These are phyloP conservation scores for Stephanodiscus minutulus DNA, from an alignment of 108 stramenopile species.

Conservation along the genomic window DNA sequence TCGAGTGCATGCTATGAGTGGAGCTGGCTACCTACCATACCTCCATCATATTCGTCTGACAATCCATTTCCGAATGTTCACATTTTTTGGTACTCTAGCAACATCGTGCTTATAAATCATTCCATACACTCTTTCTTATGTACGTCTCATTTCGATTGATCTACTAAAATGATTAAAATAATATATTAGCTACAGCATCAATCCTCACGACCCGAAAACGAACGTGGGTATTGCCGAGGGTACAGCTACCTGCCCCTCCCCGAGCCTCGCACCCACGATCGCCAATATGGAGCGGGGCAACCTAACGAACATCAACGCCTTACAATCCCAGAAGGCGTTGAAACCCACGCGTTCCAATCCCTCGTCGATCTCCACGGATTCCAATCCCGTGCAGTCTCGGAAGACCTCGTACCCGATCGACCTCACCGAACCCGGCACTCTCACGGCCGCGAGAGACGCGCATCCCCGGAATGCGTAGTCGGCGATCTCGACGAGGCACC, in stretches of 20 bases:
- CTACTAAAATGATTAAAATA: too few relatives aligned
- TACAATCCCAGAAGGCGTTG: constrained; percentile 29
- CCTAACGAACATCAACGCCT: constrained; percentile 5
- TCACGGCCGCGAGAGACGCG: constrained; percentile 6
- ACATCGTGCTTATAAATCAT: too few relatives aligned
- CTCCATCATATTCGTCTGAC: too few relatives aligned
- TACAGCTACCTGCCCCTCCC: constrained; percentile 11
- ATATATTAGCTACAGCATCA: too few relatives aligned
- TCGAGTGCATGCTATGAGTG: too few relatives aligned
- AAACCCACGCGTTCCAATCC: constrained; percentile 21
- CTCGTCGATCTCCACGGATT: background rate
- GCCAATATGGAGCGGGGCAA: constrained; percentile 7
- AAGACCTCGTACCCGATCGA: constrained; percentile 22
- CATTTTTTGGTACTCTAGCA: too few relatives aligned
- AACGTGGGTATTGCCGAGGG: constrained; percentile 4
- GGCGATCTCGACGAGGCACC: constrained; percentile 1
- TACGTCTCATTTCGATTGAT: too few relatives aligned
- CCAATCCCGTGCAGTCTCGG: constrained; percentile 3
- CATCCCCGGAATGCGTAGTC: constrained; percentile 24
- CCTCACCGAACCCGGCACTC: constrained; percentile 3
- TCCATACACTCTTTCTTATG: too few relatives aligned
- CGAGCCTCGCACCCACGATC: constrained; percentile 16
- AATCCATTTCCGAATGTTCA: too few relatives aligned
- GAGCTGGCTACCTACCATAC: too few relatives aligned
- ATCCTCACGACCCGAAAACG: background rate